Evolutionary conservation across 2,329 filamentous ascomycete species (phyloP).

Genomic region (Coniochaeta sp.): DNA sequence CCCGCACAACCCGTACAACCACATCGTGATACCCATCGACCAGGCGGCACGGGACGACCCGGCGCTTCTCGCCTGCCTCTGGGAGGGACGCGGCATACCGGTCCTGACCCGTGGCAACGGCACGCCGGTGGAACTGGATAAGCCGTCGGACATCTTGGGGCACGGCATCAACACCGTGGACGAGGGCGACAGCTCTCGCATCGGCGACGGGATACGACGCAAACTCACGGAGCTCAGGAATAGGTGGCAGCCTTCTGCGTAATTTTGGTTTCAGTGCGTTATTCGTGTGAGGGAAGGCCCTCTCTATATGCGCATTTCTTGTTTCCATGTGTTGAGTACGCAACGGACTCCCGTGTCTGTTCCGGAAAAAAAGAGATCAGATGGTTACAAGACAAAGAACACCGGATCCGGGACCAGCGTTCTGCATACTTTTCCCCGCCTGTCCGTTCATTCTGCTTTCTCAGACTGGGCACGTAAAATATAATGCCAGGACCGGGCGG

Average conservation of each 20-base stretch:
- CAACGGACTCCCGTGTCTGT: too few species aligned
- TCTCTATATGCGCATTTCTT: conserved; percentile 15
- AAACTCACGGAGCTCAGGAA: conserved; percentile 31
- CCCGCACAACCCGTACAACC: conserved; percentile 3
- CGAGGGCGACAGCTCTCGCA: conserved; percentile 31
- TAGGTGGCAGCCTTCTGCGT: conserved; percentile 26
- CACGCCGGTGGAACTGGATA: conserved; percentile 25
- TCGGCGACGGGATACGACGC: conserved; percentile 37
- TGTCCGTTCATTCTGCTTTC: too few species aligned
- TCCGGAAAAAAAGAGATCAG: too few species aligned
- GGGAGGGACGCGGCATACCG: conserved; percentile 28
- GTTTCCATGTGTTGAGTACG: too few species aligned
- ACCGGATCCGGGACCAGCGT: too few species aligned
- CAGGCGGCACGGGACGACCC: conserved; percentile 31
- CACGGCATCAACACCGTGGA: conserved; percentile 33
- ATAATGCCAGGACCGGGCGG: too few species aligned
- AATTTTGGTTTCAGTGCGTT: too few species aligned
- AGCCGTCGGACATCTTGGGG: conserved; percentile 28
- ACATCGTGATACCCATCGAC: conserved; percentile 29
- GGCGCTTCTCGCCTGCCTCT: conserved; percentile 28
- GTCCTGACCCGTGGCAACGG: conserved; percentile 28
- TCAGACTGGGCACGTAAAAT: too few species aligned
- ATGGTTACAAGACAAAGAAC: too few species aligned
- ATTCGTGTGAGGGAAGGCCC: too few species aligned
- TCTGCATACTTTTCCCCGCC: too few species aligned